These are phyloP conservation scores for Biancaea sappan DNA, from an alignment of 306 rosid genomes.

Conservation along the genomic window DNA sequence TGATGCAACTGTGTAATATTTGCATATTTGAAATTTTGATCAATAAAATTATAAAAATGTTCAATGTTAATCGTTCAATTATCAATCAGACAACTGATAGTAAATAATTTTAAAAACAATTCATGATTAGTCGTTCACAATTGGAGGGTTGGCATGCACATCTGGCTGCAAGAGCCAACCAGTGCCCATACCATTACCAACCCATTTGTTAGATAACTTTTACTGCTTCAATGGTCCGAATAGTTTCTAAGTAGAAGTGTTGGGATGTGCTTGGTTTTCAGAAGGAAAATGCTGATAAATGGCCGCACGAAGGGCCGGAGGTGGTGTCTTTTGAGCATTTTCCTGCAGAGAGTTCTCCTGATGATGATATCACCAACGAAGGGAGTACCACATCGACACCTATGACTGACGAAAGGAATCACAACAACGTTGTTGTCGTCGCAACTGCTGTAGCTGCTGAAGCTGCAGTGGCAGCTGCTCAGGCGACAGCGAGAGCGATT, in stretches of 20 bases:
- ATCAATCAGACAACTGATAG: too few species aligned
- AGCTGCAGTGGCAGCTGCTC: constrained; percentile 83
- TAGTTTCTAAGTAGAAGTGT: constrained; percentile 24
- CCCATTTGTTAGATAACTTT: neutral
- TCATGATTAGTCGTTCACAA: too few species aligned
- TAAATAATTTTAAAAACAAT: too few species aligned
- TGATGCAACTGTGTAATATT: too few species aligned
- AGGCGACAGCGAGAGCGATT: constrained; percentile 86
- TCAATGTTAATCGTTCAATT: too few species aligned
- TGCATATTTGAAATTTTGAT: too few species aligned
- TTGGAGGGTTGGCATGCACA: too few species aligned
- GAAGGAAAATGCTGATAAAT: constrained; percentile 51
- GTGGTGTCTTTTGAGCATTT: constrained; percentile 83
- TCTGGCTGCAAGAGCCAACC: too few species aligned
- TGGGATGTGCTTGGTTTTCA: constrained; percentile 27
- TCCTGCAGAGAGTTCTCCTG: constrained; percentile 74
- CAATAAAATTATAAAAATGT: too few species aligned
- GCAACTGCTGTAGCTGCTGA: constrained; percentile 88
- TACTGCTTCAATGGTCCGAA: neutral
- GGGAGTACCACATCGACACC: constrained; percentile 64
- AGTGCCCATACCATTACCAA: too few species aligned
- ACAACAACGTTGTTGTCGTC: constrained; percentile 72
- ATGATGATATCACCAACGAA: constrained; percentile 67
- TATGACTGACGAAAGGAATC: constrained; percentile 55
- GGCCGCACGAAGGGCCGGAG: constrained; percentile 68